phyloP scores from a whole-genome alignment of 805 yeast species.

The Ascoidea rubescens region DNA sequence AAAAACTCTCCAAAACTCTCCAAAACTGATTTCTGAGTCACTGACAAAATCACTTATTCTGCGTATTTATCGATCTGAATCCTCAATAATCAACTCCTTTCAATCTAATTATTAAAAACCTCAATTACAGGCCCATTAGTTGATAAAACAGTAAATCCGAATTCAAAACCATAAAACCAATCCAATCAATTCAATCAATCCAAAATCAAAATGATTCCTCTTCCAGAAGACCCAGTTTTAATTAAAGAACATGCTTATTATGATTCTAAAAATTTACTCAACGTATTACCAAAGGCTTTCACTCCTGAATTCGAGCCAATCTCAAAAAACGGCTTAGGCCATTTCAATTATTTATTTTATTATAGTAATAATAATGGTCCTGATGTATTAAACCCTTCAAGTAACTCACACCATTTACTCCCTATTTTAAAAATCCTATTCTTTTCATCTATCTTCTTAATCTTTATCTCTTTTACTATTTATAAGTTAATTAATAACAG shows the following conservation, averaged over 20 bases:
- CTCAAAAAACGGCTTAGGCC: not conserved
- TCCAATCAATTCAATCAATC: not conserved
- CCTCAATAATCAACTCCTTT: too few species aligned
- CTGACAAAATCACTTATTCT: too few species aligned
- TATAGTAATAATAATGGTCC: not conserved
- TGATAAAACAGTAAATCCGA: not conserved
- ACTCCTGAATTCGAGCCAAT: not conserved
- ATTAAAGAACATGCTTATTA: conserved; percentile 22
- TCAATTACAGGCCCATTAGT: too few species aligned
- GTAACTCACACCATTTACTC: too few species aligned
- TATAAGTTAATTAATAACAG: not conserved
- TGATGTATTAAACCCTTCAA: not conserved
- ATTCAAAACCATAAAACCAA: not conserved
- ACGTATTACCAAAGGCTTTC: not conserved
- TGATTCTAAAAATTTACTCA: conserved; percentile 11
- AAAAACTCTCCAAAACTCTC: too few species aligned
- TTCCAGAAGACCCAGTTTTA: conserved; percentile 21
- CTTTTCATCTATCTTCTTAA: not conserved
- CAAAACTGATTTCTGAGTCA: too few species aligned
- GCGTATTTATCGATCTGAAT: too few species aligned
- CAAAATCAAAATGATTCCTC: conserved; percentile 13
- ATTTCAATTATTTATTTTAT: too few species aligned
- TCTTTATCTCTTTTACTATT: not conserved
- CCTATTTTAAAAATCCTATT: not conserved
- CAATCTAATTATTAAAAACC: too few species aligned